Conservation (phyloP, 306 rosid species). For the Aeschynomene evenia region DNA sequence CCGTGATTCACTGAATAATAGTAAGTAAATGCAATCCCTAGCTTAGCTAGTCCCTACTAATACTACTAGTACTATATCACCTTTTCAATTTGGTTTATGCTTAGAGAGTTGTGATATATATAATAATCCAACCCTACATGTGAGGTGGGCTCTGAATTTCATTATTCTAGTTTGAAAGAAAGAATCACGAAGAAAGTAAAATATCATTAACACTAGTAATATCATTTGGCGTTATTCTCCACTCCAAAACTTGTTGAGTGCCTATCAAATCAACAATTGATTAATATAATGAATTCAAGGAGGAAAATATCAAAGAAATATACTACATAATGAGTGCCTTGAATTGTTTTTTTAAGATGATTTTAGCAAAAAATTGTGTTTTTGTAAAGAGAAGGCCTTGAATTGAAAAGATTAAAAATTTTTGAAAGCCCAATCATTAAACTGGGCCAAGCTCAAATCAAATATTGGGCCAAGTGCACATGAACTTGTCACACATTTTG, state of each 20-base stretch:
- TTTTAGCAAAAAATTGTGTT: too few species aligned
- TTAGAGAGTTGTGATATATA: background rate
- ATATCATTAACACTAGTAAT: background rate
- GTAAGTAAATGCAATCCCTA: constrained; percentile 4
- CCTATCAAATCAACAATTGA: constrained; percentile 16
- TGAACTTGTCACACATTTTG: background rate
- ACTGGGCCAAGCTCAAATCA: background rate
- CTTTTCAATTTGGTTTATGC: constrained; percentile 18
- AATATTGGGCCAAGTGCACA: background rate
- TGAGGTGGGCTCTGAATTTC: constrained; percentile 45
- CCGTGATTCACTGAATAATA: background rate
- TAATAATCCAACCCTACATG: constrained; percentile 31
- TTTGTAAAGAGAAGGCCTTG: background rate
- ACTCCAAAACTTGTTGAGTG: background rate
- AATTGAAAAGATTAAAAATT: background rate
- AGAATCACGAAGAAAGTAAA: constrained; percentile 30
- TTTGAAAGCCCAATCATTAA: background rate
- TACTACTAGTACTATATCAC: background rate
- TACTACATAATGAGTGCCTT: background rate
- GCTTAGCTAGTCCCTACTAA: constrained; percentile 7
- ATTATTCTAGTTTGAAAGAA: constrained; percentile 31
- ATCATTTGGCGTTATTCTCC: constrained; percentile 23
- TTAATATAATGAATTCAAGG: background rate
- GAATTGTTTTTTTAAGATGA: too few species aligned
- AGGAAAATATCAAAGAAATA: background rate